These are phyloP conservation scores for Cyclocybe cylindracea DNA, from an alignment of 768 basidiomycete genomes.

Conservation along the genomic window DNA sequence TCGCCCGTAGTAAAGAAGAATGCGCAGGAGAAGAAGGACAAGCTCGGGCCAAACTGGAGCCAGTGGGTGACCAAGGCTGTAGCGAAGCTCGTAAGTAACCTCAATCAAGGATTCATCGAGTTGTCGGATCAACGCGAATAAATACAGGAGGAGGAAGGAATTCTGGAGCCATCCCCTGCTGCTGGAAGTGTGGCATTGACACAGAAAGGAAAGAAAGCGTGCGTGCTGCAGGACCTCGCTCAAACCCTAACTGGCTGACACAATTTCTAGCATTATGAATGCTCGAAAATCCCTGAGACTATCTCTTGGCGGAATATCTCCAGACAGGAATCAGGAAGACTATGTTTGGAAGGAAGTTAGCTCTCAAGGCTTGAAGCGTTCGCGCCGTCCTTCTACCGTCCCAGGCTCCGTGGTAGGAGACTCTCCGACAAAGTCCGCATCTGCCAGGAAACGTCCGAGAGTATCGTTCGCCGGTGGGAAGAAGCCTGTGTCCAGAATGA, in stretches of 20 bases:
- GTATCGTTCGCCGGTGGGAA: constrained; percentile 2
- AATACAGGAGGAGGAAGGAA: constrained; percentile 42
- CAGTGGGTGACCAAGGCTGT: constrained; percentile 48
- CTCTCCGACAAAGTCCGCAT: constrained; percentile 1
- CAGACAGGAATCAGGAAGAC: constrained; percentile 32
- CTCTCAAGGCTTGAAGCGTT: constrained; percentile 20
- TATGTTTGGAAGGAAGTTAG: constrained; percentile 39
- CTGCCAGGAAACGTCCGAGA: constrained; percentile 8
- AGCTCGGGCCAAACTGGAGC: constrained; percentile 49
- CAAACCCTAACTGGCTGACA: neutral
- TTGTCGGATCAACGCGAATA: no score
- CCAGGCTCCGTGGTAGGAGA: neutral
- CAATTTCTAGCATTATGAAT: constrained; percentile 7
- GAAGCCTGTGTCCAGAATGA: constrained; percentile 34
- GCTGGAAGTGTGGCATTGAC: constrained; percentile 42
- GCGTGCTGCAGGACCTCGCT: constrained; percentile 12
- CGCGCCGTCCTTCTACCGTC: constrained; percentile 12
- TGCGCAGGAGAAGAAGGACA: constrained; percentile 43
- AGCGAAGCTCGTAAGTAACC: constrained; percentile 39
- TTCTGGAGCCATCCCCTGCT: constrained; percentile 35
- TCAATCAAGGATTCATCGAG: neutral
- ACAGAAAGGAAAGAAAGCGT: constrained; percentile 47
- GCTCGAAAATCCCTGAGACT: constrained; percentile 17
- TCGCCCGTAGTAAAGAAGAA: constrained; percentile 40
- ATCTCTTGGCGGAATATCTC: constrained; percentile 15